Percentiles rank a stretch among this genome's conserved stretches.
Conservation (phyloP, 1,284 basidiomycete species). For the Ceratobasidium sp. region DNA sequence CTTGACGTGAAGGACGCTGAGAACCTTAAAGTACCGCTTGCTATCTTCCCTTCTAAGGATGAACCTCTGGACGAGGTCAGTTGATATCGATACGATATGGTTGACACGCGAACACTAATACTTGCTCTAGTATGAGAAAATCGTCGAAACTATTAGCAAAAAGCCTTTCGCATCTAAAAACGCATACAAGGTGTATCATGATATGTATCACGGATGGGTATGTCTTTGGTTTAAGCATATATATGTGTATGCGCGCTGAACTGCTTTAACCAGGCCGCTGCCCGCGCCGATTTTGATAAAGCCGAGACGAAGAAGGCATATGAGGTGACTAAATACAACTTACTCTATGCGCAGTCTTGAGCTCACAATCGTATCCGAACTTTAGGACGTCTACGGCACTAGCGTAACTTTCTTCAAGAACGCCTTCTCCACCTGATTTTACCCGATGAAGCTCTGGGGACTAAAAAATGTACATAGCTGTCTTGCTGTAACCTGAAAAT, state of each 20-base stretch:
- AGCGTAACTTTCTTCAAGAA: constrained; percentile 42
- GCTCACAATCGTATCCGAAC: background rate
- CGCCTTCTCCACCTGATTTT: constrained; percentile 9
- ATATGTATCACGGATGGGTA: constrained; percentile 59
- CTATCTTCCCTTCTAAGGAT: constrained; percentile 72
- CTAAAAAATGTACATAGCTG: background rate
- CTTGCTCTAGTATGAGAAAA: constrained; percentile 64
- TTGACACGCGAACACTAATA: background rate
- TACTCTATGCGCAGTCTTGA: background rate
- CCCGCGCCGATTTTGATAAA: constrained; percentile 73
- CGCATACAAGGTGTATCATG: constrained; percentile 67
- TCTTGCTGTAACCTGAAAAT: background rate
- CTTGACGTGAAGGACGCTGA: constrained; percentile 67
- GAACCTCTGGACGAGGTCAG: constrained; percentile 70
- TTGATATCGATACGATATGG: background rate
- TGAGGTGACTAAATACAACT: constrained; percentile 57
- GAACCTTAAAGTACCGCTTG: constrained; percentile 68
- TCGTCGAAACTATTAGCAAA: constrained; percentile 64
- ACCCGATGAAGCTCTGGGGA: background rate
- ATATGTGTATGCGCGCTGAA: constrained; percentile 42
- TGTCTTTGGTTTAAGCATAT: background rate
- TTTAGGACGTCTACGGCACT: constrained; percentile 41
- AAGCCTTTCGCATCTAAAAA: constrained; percentile 69
- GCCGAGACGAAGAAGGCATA: constrained; percentile 75
- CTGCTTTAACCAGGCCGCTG: constrained; percentile 70